Conservation (phyloP, 192 early-diverging fungal species). For the Coemansia sp. region DNA sequence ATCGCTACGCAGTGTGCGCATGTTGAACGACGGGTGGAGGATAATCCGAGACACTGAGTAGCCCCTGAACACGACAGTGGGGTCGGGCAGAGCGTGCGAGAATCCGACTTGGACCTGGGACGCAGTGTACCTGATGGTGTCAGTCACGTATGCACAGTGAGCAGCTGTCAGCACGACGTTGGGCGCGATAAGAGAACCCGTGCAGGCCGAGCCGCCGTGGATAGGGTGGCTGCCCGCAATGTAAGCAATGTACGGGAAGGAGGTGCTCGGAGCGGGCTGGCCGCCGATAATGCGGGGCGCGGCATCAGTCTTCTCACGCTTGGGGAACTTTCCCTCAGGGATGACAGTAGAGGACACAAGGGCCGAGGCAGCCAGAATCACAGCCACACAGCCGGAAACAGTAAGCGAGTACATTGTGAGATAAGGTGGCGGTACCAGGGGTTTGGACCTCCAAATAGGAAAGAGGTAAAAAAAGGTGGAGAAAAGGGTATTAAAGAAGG, state of each 20-base stretch:
- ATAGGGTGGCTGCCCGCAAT: conserved; percentile 12
- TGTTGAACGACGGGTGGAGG: conserved; percentile 26
- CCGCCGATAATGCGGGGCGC: conserved; percentile 49
- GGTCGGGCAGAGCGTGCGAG: conserved; percentile 20
- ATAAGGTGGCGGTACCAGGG: background rate
- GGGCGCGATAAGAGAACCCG: conserved; percentile 45
- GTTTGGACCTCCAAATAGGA: background rate
- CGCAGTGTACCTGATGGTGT: conserved; percentile 2
- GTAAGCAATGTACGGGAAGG: conserved; percentile 40
- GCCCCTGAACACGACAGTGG: conserved; percentile 14
- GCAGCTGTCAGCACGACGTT: conserved; percentile 51
- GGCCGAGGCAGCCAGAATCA: conserved; percentile 1
- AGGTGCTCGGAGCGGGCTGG: background rate
- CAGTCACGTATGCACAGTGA: conserved; percentile 31
- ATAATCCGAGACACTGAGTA: conserved; percentile 24
- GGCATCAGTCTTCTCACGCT: background rate
- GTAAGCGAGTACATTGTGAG: conserved; percentile 1
- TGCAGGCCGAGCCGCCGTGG: conserved; percentile 24
- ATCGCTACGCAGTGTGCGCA: conserved; percentile 24
- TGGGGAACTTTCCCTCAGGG: conserved; percentile 1
- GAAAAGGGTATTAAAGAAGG: background rate
- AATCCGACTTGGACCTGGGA: conserved; percentile 26
- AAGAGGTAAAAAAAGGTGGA: background rate
- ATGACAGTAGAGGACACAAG: conserved; percentile 1
- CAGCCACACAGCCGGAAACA: conserved; percentile 3